phyloP scores from a whole-genome alignment of 2,329 filamentous ascomycete genomes.

The Drechmeria coniospora region DNA sequence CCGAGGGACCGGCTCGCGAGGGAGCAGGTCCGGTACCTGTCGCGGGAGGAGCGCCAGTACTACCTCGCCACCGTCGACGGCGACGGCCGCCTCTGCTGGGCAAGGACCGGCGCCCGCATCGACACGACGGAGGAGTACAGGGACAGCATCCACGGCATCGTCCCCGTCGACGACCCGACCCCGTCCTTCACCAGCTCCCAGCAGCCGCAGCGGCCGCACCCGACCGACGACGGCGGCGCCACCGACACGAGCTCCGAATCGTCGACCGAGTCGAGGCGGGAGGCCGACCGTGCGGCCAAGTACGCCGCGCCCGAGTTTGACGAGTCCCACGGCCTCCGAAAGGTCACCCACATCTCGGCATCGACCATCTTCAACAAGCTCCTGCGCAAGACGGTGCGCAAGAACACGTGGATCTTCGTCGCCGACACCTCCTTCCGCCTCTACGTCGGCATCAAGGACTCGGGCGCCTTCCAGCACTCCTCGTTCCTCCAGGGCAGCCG shows the following conservation, averaged over 20 bases:
- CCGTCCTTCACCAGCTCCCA: conserved; percentile 29
- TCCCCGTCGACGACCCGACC: conserved; percentile 43
- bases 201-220: conserved; percentile 5
- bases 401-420: conserved; percentile 90
- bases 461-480: conserved; percentile 79
- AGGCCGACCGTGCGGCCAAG: conserved; percentile 45
- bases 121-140: conserved; percentile 62
- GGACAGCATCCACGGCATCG: conserved; percentile 65
- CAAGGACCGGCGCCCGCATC: conserved; percentile 64
- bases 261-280: conserved; percentile 29
- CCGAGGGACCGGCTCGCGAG: conserved; percentile 59
- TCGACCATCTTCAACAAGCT: conserved; percentile 65
- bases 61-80: conserved; percentile 67
- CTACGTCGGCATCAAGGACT: conserved; percentile 82
- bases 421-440: conserved; percentile 72
- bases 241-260: conserved; percentile 18
- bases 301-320: conserved; percentile 51
- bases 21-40: conserved; percentile 72
- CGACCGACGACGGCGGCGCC: conserved; percentile 5
- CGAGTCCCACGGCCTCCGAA: conserved; percentile 38
- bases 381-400: conserved; percentile 62
- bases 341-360: conserved; percentile 48
- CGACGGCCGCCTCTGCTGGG: conserved; percentile 70
- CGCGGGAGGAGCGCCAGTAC: conserved; percentile 62
- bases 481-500: conserved; percentile 75